Evolutionary conservation across 305 asterid species (phyloP).

Genomic region (Fraxinus nigra): DNA sequence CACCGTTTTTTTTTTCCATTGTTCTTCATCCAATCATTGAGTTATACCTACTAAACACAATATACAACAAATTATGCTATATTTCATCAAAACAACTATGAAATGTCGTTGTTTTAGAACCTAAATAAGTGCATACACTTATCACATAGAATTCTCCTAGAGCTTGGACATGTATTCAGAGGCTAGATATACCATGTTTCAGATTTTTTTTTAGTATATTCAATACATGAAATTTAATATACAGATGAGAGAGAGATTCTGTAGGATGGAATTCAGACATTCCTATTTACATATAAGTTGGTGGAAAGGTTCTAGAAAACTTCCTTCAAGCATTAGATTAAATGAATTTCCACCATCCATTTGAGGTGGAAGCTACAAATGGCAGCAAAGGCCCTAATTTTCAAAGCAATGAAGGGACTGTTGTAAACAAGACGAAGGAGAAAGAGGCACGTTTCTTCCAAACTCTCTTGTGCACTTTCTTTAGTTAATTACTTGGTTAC

Average conservation of each 20-base stretch:
- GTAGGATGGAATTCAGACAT: not conserved
- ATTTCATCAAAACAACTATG: no score
- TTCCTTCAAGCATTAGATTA: not conserved
- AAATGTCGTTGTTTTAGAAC: no score
- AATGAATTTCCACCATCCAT: not conserved
- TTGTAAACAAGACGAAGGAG: not conserved
- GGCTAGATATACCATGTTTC: not conserved
- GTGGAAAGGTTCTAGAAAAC: not conserved
- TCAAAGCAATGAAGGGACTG: not conserved
- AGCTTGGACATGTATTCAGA: not conserved
- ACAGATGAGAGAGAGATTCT: not conserved
- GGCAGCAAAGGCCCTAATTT: not conserved
- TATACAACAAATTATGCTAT: no score
- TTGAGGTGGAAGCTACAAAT: not conserved
- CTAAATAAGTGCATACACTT: no score
- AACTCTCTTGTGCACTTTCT: not conserved
- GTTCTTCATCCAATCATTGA: no score
- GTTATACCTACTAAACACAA: no score
- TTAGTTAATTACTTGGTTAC: not conserved
- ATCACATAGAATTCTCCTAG: not conserved
- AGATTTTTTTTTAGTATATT: not conserved
- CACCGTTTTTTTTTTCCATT: no score
- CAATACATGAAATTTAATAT: not conserved
- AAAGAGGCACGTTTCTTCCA: not conserved
- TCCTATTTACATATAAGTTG: not conserved